Evolutionary conservation across 805 yeast species (phyloP).

Genomic region (Teunomyces funiuensis): DNA sequence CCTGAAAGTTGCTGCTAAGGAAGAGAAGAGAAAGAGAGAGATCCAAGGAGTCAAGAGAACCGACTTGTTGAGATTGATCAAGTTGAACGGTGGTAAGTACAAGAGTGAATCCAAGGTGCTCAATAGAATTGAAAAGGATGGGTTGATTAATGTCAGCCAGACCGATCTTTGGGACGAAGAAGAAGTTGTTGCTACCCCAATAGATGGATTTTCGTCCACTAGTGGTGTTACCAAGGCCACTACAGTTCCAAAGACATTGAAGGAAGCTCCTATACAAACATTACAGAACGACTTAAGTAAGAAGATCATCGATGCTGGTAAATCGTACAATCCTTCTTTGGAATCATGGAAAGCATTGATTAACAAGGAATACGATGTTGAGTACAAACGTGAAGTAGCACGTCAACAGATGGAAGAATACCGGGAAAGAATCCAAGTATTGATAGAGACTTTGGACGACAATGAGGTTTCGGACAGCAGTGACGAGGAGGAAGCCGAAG

Average conservation of each 20-base stretch:
- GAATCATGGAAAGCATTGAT: conserved; percentile 80
- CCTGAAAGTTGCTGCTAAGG: conserved; percentile 9
- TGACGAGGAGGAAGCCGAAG: conserved; percentile 39
- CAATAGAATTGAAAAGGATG: conserved; percentile 62
- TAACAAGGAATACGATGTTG: conserved; percentile 61
- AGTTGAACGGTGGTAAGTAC: conserved; percentile 67
- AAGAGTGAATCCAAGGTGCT: conserved; percentile 52
- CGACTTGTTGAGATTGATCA: conserved; percentile 65
- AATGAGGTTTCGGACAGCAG: conserved; percentile 48
- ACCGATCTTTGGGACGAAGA: conserved; percentile 71
- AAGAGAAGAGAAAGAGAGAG: conserved; percentile 29
- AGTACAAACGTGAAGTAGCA: conserved; percentile 65
- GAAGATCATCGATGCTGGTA: conserved; percentile 73
- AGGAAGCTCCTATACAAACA: conserved; percentile 52
- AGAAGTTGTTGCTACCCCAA: conserved; percentile 14
- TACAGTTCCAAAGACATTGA: conserved; percentile 54
- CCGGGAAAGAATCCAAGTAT: conserved; percentile 58
- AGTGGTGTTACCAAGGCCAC: conserved; percentile 42
- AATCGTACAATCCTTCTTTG: conserved; percentile 87
- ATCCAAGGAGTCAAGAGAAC: conserved; percentile 64
- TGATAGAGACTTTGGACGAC: conserved; percentile 63
- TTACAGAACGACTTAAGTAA: conserved; percentile 41
- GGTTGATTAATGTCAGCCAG: conserved; percentile 43
- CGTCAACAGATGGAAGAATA: conserved; percentile 62
- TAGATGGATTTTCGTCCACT: conserved; percentile 15